Evolutionary conservation across 2,329 filamentous ascomycete genomes (phyloP).

Genomic region (Keithomyces neogunnii): DNA sequence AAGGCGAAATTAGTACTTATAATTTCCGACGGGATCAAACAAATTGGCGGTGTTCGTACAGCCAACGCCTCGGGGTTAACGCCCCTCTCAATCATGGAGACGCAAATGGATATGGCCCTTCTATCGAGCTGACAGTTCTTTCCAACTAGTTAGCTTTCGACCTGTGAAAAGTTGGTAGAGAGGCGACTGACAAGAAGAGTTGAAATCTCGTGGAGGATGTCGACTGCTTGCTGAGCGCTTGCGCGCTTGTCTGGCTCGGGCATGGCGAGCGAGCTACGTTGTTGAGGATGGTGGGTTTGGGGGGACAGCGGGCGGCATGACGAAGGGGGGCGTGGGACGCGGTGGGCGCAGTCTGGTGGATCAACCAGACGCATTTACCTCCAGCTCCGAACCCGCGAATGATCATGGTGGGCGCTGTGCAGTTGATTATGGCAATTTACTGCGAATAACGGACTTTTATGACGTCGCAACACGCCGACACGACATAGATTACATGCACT

Average conservation of each 20-base stretch:
- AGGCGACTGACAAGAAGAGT: slow-evolving; percentile 66
- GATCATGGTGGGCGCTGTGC: no score
- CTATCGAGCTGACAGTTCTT: slow-evolving; percentile 93
- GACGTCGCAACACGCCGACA: no score
- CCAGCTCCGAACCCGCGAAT: no score
- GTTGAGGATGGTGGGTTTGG: not conserved
- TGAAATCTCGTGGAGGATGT: slow-evolving; percentile 77
- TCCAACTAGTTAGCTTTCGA: slow-evolving; percentile 5
- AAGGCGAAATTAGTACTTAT: not conserved
- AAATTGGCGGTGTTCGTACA: slow-evolving; percentile 43
- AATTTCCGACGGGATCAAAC: not conserved
- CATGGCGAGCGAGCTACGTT: slow-evolving; percentile 17
- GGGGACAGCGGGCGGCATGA: not conserved
- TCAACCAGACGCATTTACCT: no score
- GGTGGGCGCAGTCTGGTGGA: not conserved
- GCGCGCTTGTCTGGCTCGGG: slow-evolving; percentile 59
- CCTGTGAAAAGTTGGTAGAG: no score
- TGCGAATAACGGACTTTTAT: no score
- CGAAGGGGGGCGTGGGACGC: slow-evolving; percentile 1
- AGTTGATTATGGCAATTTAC: no score
- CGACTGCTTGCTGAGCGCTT: slow-evolving; percentile 73
- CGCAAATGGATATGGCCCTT: slow-evolving; percentile 85
- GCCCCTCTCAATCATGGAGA: slow-evolving; percentile 94
- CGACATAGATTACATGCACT: no score
- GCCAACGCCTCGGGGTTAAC: slow-evolving; percentile 93